A percentile compares a stretch with the other conserved stretches of the same genome.
Conservation (phyloP, 371 early-diverging fungal genomes). For the Basidiobolus meristosporus region DNA sequence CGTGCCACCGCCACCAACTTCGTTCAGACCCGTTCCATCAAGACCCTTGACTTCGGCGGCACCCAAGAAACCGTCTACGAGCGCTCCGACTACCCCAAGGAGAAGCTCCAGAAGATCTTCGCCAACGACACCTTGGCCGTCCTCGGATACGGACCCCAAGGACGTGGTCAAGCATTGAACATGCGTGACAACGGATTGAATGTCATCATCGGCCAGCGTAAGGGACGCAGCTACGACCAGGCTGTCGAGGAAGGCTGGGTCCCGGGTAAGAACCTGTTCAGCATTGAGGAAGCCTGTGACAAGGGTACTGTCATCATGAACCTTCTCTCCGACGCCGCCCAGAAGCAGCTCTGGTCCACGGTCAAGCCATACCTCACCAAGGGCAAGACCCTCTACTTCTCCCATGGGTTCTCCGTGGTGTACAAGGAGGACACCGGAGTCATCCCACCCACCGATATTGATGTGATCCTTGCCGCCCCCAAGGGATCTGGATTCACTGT, state of each 20-base stretch:
- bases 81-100: conserved; percentile 81
- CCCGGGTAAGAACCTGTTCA: conserved; percentile 86
- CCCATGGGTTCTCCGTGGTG: conserved; percentile 92
- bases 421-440: conserved; percentile 85
- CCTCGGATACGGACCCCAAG: conserved; percentile 95
- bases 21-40: conserved; percentile 49
- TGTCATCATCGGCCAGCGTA: conserved; percentile 88
- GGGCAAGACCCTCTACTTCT: conserved; percentile 96
- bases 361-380: conserved; percentile 80
- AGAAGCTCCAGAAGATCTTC: conserved; percentile 80
- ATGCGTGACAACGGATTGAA: conserved; percentile 90
- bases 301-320: conserved; percentile 88
- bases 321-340: conserved; percentile 91
- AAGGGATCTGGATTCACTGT: conserved; percentile 94
- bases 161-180: conserved; percentile 91
- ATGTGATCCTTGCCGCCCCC: conserved; percentile 91
- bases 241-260: conserved; percentile 93
- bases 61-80: conserved; percentile 85
- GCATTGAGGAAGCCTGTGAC: conserved; percentile 78
- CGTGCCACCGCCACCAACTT: conserved; percentile 11
- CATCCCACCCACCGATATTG: conserved; percentile 78
- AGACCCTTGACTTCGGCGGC: conserved; percentile 91
- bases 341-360: conserved; percentile 79
- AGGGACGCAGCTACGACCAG: conserved; percentile 83
- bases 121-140: conserved; percentile 87